These are phyloP conservation scores for Sphagnum magellanicum DNA, from an alignment of 228 moss, liverwort and hornwort species.

Conservation along the genomic window DNA sequence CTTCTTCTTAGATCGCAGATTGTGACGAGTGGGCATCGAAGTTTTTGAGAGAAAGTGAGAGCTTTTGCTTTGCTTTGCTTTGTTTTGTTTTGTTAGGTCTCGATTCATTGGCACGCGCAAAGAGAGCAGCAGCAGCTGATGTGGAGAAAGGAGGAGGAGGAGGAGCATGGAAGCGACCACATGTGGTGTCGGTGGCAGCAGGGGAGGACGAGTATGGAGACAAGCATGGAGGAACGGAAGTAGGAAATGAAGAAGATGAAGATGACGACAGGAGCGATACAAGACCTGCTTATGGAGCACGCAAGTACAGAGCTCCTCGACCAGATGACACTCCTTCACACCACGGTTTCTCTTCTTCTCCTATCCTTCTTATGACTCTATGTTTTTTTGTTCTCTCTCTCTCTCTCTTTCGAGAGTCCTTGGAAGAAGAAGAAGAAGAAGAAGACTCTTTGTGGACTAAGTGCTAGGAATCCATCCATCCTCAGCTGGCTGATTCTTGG, in stretches of 20 bases:
- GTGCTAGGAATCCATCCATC: too few species aligned
- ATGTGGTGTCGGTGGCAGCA: constrained; percentile 54
- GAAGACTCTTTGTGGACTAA: too few species aligned
- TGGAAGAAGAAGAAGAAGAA: too few species aligned
- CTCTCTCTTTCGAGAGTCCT: background rate
- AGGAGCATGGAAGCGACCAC: constrained; percentile 55
- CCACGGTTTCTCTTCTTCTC: constrained; percentile 15
- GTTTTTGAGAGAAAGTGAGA: background rate
- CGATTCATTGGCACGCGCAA: constrained; percentile 68
- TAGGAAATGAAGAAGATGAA: constrained; percentile 17
- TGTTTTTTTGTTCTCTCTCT: background rate
- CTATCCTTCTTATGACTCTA: background rate
- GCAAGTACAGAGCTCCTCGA: constrained; percentile 61
- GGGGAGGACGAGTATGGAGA: constrained; percentile 45
- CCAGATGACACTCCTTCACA: constrained; percentile 27
- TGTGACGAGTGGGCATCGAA: background rate
- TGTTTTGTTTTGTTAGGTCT: constrained; percentile 38
- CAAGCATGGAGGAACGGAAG: constrained; percentile 16
- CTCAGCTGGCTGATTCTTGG: too few species aligned
- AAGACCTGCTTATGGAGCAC: constrained; percentile 33
- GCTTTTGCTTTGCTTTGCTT: background rate
- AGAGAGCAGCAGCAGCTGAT: constrained; percentile 78
- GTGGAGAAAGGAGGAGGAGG: constrained; percentile 28
- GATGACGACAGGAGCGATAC: constrained; percentile 1
- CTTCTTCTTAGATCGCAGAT: background rate